These are phyloP conservation scores for Boletus reticuloceps DNA, from an alignment of 768 basidiomycete species.

Conservation along the genomic window DNA sequence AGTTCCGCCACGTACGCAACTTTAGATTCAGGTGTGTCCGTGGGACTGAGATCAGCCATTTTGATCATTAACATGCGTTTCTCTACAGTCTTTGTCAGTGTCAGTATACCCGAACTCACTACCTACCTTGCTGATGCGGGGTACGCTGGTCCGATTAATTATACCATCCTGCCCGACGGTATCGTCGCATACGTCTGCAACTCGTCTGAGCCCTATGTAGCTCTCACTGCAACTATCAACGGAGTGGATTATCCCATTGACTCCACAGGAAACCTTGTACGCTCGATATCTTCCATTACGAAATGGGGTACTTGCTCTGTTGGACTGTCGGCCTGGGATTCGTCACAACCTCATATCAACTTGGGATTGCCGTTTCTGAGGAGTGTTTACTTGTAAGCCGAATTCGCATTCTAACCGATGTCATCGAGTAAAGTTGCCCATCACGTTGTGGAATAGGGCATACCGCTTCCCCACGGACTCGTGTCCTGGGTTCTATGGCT, in stretches of 20 bases:
- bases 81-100: conserved; percentile 6
- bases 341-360: background rate
- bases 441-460: conserved; percentile 12
- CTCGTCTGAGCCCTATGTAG: conserved; percentile 13
- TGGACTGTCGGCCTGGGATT: background rate
- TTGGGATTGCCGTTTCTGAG: conserved; percentile 17
- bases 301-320: conserved; percentile 13
- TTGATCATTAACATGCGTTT: background rate
- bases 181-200: conserved; percentile 19
- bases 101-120: background rate
- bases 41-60: background rate
- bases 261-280: conserved; percentile 18
- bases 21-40: conserved; percentile 9
- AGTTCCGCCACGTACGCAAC: conserved; percentile 5
- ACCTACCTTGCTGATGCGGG: conserved; percentile 10
- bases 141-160: conserved; percentile 13
- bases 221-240: conserved; percentile 23
- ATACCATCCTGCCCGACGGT: conserved; percentile 1
- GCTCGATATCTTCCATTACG: conserved; percentile 1
- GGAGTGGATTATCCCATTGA: conserved; percentile 26
- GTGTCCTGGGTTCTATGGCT: conserved; percentile 28
- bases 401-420: too few relatives aligned
- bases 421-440: background rate
- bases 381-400: conserved; percentile 16
- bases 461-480: conserved; percentile 28